Evolutionary conservation across 176 grass and related monocot species (phyloP).

Genomic region (Tuctoria greenei): DNA sequence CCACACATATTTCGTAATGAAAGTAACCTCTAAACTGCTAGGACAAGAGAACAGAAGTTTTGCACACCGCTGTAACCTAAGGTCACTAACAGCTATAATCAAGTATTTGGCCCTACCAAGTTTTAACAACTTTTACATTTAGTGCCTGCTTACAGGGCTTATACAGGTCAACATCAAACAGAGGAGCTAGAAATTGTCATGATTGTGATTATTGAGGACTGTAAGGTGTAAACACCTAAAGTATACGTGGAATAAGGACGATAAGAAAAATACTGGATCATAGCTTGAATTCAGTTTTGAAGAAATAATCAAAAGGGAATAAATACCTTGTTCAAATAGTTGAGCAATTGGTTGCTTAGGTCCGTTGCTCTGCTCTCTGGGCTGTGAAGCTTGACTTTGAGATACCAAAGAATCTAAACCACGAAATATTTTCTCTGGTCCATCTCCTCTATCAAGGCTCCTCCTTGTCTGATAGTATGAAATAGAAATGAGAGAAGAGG

Average conservation of each 20-base stretch:
- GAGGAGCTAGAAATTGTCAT: too few relatives aligned
- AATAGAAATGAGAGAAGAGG: conserved; percentile 25
- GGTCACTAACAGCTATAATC: neutral
- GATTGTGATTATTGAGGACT: too few relatives aligned
- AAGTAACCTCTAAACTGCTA: neutral
- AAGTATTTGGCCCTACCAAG: neutral
- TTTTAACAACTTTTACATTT: neutral
- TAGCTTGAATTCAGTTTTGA: conserved; percentile 12
- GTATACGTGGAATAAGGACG: neutral
- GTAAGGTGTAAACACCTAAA: conserved; percentile 11
- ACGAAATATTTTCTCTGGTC: conserved; percentile 82
- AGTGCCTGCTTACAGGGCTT: too few relatives aligned
- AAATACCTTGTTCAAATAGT: conserved; percentile 95
- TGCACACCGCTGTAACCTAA: neutral
- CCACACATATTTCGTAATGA: too few relatives aligned
- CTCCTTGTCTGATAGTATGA: conserved; percentile 68
- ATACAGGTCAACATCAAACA: too few relatives aligned
- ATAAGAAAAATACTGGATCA: neutral
- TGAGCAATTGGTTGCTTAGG: conserved; percentile 82
- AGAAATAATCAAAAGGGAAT: conserved; percentile 21
- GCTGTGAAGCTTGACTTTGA: conserved; percentile 70
- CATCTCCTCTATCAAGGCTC: conserved; percentile 84
- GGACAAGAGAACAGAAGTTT: neutral
- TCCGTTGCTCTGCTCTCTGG: conserved; percentile 82
- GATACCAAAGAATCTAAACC: conserved; percentile 87